A percentile compares a stretch with the other conserved stretches of the same genome.
These are phyloP conservation scores for Salvia miltiorrhiza DNA, from an alignment of 257 asterid species.

Conservation along the genomic window DNA sequence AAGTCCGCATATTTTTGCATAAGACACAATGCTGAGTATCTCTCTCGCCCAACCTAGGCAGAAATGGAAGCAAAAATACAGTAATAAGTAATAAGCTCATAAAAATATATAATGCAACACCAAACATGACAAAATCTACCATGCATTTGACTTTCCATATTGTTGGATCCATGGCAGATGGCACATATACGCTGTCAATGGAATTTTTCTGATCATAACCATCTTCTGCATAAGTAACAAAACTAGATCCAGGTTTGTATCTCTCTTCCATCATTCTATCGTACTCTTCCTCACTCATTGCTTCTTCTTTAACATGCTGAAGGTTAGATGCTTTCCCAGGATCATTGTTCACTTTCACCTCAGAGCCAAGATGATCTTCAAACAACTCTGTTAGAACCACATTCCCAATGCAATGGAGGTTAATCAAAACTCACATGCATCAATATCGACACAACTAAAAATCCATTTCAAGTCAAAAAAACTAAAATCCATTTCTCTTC, in stretches of 20 bases:
- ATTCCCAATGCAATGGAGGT: neutral
- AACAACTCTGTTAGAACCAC: conserved; percentile 34
- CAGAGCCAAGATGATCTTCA: conserved; percentile 41
- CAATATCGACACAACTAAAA: neutral
- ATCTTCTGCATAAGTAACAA: conserved; percentile 66
- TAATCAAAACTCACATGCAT: conserved; percentile 19
- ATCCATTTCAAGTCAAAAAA: neutral
- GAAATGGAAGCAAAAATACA: conserved; percentile 22
- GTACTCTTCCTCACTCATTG: conserved; percentile 67
- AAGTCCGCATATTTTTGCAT: conserved; percentile 85
- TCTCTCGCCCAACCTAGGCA: conserved; percentile 85
- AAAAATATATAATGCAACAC: neutral
- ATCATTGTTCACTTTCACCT: conserved; percentile 30
- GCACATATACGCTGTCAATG: conserved; percentile 30
- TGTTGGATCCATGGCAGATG: conserved; percentile 54
- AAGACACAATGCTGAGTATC: conserved; percentile 85
- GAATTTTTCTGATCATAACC: conserved; percentile 44
- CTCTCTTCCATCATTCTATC: conserved; percentile 67
- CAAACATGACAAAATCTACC: conserved; percentile 41
- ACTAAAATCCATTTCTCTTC: neutral
- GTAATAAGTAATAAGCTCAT: neutral
- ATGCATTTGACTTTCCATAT: conserved; percentile 97
- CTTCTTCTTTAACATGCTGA: conserved; percentile 72
- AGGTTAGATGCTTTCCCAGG: conserved; percentile 35
- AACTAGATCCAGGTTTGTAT: conserved; percentile 66